Evolutionary conservation across 202 grass and related monocot species (phyloP).

Genomic region (Carex sylvatica): DNA sequence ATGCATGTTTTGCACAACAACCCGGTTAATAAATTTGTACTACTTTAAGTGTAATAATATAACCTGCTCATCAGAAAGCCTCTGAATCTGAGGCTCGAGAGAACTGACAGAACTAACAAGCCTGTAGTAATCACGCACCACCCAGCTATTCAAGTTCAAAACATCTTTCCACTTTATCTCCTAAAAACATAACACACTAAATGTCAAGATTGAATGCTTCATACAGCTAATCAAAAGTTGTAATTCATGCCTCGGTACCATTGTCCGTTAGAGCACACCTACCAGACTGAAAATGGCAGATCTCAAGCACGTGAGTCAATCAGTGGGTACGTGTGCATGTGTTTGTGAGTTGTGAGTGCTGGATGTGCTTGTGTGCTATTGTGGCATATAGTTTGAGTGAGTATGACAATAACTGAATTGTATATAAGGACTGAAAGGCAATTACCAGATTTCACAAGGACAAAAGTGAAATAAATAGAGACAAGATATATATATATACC

Average conservation of each 20-base stretch:
- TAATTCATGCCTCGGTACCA: not conserved
- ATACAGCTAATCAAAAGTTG: not conserved
- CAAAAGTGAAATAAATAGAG: not conserved
- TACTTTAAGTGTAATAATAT: not conserved
- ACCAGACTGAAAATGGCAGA: not conserved
- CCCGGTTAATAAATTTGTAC: not conserved
- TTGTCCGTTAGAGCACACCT: not conserved
- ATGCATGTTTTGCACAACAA: not conserved
- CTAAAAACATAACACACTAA: slow-evolving; percentile 9
- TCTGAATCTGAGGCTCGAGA: slow-evolving; percentile 49
- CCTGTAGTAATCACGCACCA: slow-evolving; percentile 74
- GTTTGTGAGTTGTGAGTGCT: not conserved
- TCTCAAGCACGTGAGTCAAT: not conserved
- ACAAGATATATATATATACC: not conserved
- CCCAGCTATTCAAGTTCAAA: slow-evolving; percentile 80
- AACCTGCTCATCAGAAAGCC: slow-evolving; percentile 89
- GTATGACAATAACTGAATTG: not conserved
- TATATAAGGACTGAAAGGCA: not conserved
- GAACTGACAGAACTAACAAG: slow-evolving; percentile 60
- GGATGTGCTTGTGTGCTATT: not conserved
- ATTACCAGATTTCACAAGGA: not conserved
- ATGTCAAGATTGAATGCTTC: not conserved
- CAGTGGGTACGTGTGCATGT: not conserved
- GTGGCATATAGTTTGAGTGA: not conserved
- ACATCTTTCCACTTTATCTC: slow-evolving; percentile 51